Conservation (phyloP, 176 grass and related monocot genomes). For the Carex littledalei region DNA sequence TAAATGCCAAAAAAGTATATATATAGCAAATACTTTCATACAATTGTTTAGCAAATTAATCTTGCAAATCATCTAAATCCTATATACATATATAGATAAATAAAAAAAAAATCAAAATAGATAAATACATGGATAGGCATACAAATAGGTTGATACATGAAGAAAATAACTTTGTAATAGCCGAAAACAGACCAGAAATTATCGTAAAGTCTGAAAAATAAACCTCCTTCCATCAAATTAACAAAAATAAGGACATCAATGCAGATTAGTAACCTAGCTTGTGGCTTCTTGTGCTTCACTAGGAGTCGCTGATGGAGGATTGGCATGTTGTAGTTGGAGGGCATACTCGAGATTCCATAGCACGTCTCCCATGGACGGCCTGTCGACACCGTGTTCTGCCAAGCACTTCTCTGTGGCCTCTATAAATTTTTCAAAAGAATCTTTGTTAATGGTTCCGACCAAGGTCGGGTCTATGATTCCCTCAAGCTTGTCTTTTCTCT, state of each 20-base stretch:
- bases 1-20: not conserved
- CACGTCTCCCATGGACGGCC: slow-evolving; percentile 91
- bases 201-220: not conserved
- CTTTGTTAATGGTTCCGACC: slow-evolving; percentile 67
- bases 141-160: not conserved
- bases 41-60: not conserved
- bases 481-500: slow-evolving; percentile 77
- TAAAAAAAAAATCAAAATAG: not conserved
- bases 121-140: not conserved
- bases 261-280: not conserved
- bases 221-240: not conserved
- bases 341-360: slow-evolving; percentile 96
- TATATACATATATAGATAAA: not conserved
- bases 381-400: slow-evolving; percentile 53
- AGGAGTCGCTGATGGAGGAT: slow-evolving; percentile 35
- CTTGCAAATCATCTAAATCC: slow-evolving; percentile 4
- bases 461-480: slow-evolving; percentile 87
- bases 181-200: not conserved
- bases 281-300: not conserved
- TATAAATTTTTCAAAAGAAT: slow-evolving; percentile 74
- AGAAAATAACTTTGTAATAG: slow-evolving; percentile 4
- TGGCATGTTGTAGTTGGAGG: slow-evolving; percentile 78
- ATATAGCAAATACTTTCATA: not conserved
- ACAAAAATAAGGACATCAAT: not conserved
- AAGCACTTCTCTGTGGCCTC: slow-evolving; percentile 95